Evolutionary conservation across 1,284 basidiomycete species (phyloP).

Genomic region (Trichosporon asahii): DNA sequence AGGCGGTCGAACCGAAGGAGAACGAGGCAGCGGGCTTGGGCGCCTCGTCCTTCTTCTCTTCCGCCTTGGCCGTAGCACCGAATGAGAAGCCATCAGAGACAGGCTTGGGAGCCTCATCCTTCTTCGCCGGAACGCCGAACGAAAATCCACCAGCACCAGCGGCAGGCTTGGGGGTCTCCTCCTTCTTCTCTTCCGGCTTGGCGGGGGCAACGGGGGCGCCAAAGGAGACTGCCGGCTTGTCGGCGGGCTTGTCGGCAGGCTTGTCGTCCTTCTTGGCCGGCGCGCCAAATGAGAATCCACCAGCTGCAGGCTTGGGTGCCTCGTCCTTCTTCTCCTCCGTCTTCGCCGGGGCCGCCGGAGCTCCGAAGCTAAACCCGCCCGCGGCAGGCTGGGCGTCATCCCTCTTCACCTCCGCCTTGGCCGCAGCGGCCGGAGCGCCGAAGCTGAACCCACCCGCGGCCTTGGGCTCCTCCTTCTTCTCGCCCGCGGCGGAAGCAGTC

Average conservation of each 20-base stretch:
- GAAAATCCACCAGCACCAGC: conserved; percentile 5
- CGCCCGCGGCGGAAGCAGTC: too few relatives aligned
- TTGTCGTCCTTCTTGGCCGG: neutral
- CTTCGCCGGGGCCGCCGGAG: neutral
- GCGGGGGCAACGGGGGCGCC: too few relatives aligned
- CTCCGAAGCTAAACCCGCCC: neutral
- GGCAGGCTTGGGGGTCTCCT: neutral
- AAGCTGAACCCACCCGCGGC: too few relatives aligned
- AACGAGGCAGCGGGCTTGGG: conserved; percentile 8
- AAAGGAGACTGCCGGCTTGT: conserved; percentile 14
- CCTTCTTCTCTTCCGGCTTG: conserved; percentile 6
- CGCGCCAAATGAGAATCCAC: conserved; percentile 8
- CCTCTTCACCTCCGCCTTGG: too few relatives aligned
- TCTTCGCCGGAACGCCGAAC: conserved; percentile 3
- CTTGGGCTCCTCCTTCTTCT: neutral
- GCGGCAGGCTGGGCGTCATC: too few relatives aligned
- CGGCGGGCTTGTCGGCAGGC: neutral
- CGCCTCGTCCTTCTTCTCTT: neutral
- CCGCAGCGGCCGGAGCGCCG: too few relatives aligned
- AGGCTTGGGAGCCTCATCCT: neutral
- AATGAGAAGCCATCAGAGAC: conserved; percentile 11
- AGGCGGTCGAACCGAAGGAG: conserved; percentile 12
- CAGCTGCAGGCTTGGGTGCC: neutral
- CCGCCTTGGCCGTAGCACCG: neutral
- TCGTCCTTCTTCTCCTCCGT: neutral